phyloP scores from a whole-genome alignment of 225 moss, liverwort and hornwort genomes.

The Straminergon stramineum region DNA sequence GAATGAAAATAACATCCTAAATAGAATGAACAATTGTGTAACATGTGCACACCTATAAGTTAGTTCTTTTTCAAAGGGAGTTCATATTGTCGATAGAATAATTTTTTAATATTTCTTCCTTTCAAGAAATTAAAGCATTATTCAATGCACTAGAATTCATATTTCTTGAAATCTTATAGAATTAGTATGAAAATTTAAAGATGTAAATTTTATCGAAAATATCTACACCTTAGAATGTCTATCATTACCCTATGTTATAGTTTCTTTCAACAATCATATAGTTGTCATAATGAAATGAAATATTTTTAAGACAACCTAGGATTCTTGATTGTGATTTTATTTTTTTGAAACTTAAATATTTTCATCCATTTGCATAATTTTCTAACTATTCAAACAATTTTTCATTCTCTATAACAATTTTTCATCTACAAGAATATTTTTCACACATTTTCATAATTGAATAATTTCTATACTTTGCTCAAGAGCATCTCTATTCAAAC shows the following conservation, averaged over 20 bases:
- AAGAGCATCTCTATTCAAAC: not conserved
- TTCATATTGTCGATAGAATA: too few relatives aligned
- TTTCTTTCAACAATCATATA: too few relatives aligned
- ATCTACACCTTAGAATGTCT: not conserved
- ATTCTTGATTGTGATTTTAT: not conserved
- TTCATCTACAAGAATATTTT: not conserved
- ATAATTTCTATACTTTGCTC: not conserved
- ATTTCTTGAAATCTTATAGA: not conserved
- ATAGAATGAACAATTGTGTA: not conserved
- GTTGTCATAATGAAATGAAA: too few relatives aligned
- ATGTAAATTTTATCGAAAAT: not conserved
- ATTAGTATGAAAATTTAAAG: not conserved
- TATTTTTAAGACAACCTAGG: too few relatives aligned
- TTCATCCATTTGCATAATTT: not conserved
- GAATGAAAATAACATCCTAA: not conserved
- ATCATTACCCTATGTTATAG: not conserved
- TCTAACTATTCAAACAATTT: not conserved
- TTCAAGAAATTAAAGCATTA: not conserved
- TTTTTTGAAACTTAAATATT: not conserved
- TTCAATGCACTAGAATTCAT: not conserved
- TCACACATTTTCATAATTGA: not conserved
- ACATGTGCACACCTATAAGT: not conserved
- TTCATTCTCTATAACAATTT: not conserved
- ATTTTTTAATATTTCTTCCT: too few relatives aligned
- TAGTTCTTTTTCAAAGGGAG: too few relatives aligned